Conservation (phyloP, 2,329 filamentous ascomycete genomes). For the Phialemoniopsis sp. region DNA sequence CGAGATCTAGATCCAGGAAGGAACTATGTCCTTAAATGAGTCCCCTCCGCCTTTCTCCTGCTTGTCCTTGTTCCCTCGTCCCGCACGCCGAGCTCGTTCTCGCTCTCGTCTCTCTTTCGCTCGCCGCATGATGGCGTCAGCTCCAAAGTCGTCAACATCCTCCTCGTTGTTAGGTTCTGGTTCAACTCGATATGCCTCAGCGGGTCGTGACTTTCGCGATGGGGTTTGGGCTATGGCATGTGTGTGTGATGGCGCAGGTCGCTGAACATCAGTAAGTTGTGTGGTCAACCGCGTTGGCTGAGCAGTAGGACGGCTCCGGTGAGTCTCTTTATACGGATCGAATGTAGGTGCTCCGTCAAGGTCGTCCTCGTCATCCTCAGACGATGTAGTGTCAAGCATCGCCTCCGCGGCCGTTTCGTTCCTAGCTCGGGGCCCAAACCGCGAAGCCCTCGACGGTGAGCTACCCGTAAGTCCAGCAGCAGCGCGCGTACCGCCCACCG, state of each 20-base stretch:
- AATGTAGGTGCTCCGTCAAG: constrained; percentile 4
- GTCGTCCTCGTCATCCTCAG: constrained; percentile 6
- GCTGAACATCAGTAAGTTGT: constrained; percentile 1
- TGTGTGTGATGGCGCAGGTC: neutral
- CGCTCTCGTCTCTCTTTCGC: constrained; percentile 6
- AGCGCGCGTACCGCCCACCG: neutral
- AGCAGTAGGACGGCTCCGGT: neutral
- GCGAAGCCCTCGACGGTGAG: neutral
- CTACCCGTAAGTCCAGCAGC: neutral
- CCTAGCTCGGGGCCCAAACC: neutral
- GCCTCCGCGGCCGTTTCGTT: neutral
- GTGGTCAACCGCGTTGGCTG: neutral
- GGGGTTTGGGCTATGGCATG: neutral
- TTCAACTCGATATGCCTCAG: too few species aligned
- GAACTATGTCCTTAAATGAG: too few species aligned
- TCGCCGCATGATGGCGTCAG: constrained; percentile 4
- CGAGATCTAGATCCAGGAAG: too few species aligned
- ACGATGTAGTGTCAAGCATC: neutral
- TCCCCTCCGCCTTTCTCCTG: too few species aligned
- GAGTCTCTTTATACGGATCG: neutral
- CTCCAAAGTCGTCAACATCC: constrained; percentile 2
- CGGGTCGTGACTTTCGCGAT: neutral
- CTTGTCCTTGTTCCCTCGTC: too few species aligned
- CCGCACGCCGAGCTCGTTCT: constrained; percentile 3
- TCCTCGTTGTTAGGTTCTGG: neutral